Evolutionary conservation across 139 green algal species (phyloP).

Genomic region (Micractinium conductrix): DNA sequence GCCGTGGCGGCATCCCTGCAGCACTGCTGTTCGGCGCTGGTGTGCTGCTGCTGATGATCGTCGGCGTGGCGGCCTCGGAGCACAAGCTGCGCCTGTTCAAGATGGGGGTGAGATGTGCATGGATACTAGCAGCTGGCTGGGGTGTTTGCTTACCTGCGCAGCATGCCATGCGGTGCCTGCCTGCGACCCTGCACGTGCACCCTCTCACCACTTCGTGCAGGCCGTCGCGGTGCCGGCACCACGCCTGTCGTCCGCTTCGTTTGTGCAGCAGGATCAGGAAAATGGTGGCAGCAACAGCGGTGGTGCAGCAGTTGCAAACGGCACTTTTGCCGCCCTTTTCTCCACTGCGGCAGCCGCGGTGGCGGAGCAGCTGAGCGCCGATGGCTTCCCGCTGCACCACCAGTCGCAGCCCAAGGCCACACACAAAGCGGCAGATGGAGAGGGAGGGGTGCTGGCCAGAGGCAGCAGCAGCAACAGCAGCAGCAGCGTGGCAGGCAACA

Average conservation of each 20-base stretch:
- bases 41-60: background rate
- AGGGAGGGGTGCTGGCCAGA: too few relatives aligned
- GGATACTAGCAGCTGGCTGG: background rate
- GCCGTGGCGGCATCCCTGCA: background rate
- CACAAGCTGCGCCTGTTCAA: background rate
- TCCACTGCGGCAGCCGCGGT: background rate
- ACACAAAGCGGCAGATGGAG: too few relatives aligned
- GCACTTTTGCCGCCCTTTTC: background rate
- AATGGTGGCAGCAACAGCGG: background rate
- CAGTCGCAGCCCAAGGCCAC: background rate
- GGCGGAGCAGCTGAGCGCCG: conserved; percentile 6
- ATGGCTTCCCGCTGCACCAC: background rate
- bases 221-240: background rate
- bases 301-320: background rate
- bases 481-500: too few relatives aligned
- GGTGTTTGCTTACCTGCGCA: too few relatives aligned
- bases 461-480: too few relatives aligned
- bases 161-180: background rate
- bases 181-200: background rate
- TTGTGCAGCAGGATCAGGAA: background rate
- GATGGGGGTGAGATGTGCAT: background rate
- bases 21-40: background rate
- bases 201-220: background rate
- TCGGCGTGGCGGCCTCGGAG: background rate
- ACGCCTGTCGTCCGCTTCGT: background rate